Evolutionary conservation across 352 stramenopile species (phyloP), one percentile per base, ranked within the genome.

Genomic region (Globisporangium takayamanum): DNA sequence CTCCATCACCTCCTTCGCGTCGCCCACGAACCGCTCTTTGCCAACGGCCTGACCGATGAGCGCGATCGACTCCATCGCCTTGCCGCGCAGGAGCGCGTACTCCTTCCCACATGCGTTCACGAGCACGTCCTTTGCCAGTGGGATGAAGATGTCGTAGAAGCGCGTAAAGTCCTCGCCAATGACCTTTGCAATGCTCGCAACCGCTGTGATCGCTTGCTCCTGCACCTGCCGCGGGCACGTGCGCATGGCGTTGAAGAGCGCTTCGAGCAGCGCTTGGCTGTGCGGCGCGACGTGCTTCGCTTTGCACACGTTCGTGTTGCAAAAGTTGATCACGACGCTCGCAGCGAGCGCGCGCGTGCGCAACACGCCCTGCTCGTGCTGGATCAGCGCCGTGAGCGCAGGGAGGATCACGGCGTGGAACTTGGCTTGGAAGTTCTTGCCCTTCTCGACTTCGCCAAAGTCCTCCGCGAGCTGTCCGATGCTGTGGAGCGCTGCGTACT

Each of bases 101-200:
- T 92, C 79, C 50, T 80, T 79, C n/a, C 85, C 84, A 37, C 72
- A 60, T 5, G 85, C 84, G 57, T 93, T 81, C 39, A 88, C 67
- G 42, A 95, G 66, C 57, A 95, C 74, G 59, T 95, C 80, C 70
- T 91, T 92, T 42, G 85, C 85, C 46, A 95, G 69, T 49, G 85
- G 85, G 45, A 95, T 95, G 64, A 95, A 95, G 44, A 95, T 88
- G 57, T 84, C 74, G 65, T 95, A 95, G 67, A 89, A 93, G 50
- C 68, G 70, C 30, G 79, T 63, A 56, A 95, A 95, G 41, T 88
- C 80, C 50, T 78, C 69, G 26, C 82, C 80, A 25, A 95, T 87
- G 22, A 93, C 84, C 69, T 92, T 92, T 18, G 85, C 85, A 22
- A 95, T 76, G 55, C 80, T 92, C 28, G 83, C 85, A 33, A 95